A percentile compares a stretch with the other conserved stretches of the same genome.
Conservation (phyloP, 257 asterid genomes). For the Salvia rosmarinus region DNA sequence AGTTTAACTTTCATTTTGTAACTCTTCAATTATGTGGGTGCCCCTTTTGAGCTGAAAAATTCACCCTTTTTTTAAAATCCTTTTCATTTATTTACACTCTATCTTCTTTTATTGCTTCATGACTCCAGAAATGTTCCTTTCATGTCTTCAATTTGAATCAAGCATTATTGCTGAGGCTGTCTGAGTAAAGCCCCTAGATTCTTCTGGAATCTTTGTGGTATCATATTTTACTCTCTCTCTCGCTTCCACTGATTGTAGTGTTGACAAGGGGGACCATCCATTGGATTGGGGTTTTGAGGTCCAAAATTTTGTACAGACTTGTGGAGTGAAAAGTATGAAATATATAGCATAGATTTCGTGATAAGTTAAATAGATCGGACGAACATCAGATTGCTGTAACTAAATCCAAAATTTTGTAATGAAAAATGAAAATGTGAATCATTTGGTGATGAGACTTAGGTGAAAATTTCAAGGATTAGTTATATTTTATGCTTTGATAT, state of each 20-base stretch:
- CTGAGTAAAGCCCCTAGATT: background rate
- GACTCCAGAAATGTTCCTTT: background rate
- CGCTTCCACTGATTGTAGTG: conserved; percentile 4
- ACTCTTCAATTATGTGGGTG: background rate
- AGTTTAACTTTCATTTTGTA: conserved; percentile 31
- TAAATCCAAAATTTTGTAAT: too few species aligned
- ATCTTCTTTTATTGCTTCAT: background rate
- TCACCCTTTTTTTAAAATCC: background rate
- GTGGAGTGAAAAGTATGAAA: background rate
- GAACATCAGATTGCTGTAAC: background rate
- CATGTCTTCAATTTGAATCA: background rate
- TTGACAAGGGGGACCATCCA: background rate
- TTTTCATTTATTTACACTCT: background rate
- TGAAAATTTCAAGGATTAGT: too few species aligned
- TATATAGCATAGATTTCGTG: background rate
- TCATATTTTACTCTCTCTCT: conserved; percentile 7
- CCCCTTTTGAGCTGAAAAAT: conserved; percentile 20
- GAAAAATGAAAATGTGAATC: too few species aligned
- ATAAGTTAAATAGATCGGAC: background rate
- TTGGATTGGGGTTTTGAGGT: background rate
- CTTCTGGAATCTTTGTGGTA: background rate
- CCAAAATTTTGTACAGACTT: background rate
- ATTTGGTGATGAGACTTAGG: too few species aligned
- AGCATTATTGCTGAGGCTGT: background rate
- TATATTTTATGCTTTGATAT: too few species aligned